A percentile compares a stretch with the other conserved stretches of the same genome.
phyloP scores from a whole-genome alignment of 768 basidiomycete genomes.

The Russula sp. region DNA sequence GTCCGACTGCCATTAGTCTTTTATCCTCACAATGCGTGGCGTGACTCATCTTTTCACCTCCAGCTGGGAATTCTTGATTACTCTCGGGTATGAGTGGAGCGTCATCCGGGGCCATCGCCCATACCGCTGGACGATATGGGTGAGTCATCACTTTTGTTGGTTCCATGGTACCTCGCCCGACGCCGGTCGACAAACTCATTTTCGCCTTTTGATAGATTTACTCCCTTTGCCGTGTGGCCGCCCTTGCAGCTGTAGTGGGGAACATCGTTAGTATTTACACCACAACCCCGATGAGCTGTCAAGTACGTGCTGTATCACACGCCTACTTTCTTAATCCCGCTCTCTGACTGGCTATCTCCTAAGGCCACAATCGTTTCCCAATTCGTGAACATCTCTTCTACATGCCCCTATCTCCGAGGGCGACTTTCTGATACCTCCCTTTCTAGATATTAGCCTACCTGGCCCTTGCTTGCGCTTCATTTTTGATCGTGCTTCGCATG shows the following conservation, averaged over 20 bases:
- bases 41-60: background rate
- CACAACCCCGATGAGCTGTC: constrained; percentile 1
- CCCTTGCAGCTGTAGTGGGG: background rate
- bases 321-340: background rate
- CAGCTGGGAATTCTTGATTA: background rate
- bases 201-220: background rate
- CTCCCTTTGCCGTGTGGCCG: background rate
- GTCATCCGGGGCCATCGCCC: background rate
- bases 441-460: background rate
- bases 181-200: background rate
- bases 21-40: no score
- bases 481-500: constrained; percentile 8
- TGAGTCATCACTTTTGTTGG: background rate
- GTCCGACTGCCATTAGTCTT: background rate
- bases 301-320: background rate
- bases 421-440: background rate
- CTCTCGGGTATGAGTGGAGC: background rate
- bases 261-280: background rate
- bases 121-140: constrained; percentile 3
- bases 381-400: background rate
- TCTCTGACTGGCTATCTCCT: background rate
- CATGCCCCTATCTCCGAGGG: background rate
- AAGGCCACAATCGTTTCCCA: background rate
- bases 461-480: background rate
- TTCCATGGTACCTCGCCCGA: background rate